Evolutionary conservation across 2,329 filamentous ascomycete genomes (phyloP), one percentile per base, ranked within the genome.

Genomic region (Aspergillus candidus): DNA sequence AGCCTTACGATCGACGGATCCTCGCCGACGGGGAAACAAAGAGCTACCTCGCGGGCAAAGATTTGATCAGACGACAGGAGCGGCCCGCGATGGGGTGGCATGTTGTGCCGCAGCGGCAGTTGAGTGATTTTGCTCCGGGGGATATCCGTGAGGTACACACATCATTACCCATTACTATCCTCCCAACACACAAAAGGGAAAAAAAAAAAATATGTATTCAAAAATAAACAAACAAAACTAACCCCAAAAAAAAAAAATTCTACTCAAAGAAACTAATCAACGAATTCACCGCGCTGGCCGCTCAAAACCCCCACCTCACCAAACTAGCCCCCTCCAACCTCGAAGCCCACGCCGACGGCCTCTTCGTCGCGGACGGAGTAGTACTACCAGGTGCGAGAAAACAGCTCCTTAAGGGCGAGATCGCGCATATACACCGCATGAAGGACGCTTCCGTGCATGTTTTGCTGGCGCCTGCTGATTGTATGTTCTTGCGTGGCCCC

Each of bases 401-500:
- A 3, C 30, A 46, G 35, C 33, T 40, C 6, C 50, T 58, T 41
- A 76, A 81, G 50, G 86, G 87, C 11, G 88, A 94, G 66, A 77
- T 94, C 39, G 83, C 80, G 55, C 89, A 94, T 64, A 77, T 88
- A 12, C 88, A 94, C 65, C 78, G 80, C 30, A 80, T 76, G 4
- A 50, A 54, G 17, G 88, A 94, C 50, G 78, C 83, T 51, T 85
- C 81, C 0, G 72, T 91, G 74, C 88, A 94, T 66, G 71, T 91
- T 67, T 84, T 80, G 34, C 71, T 94, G 44, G 85, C 93, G 52
- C 86, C 87, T 0, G 78, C 84, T 31, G 88, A 94, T 62, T 86
- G 84, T 63, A 53, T 43, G 58, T 45, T 29, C n/a, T 8, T 12
- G 22, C 22, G 6, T 27, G 7, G 22, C 8, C 22, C 22, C 22